These are phyloP conservation scores for Penicillium sp. DNA, from an alignment of 2,329 filamentous ascomycete species.

Conservation along the genomic window DNA sequence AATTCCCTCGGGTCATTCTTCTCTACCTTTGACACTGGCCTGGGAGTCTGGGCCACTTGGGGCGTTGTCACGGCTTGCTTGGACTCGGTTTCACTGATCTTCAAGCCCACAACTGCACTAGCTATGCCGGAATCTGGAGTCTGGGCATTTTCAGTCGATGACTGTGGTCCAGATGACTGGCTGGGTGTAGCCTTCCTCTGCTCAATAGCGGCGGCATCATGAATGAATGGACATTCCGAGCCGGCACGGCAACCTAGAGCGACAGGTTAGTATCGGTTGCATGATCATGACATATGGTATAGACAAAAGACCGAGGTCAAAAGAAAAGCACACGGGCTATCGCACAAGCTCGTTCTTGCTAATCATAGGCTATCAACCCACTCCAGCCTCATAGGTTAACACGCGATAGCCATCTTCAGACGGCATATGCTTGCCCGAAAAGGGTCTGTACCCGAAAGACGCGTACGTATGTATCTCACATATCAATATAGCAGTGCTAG, in stretches of 20 bases:
- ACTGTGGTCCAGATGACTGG: slow-evolving; percentile 23
- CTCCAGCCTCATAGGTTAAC: neutral
- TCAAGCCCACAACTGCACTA: slow-evolving; percentile 28
- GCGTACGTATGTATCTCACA: slow-evolving; percentile 1
- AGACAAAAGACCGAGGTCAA: neutral
- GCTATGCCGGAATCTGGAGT: slow-evolving; percentile 20
- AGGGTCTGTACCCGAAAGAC: neutral
- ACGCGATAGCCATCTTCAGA: slow-evolving; percentile 1
- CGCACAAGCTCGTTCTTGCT: neutral
- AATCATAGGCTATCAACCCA: neutral
- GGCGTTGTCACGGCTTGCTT: slow-evolving; percentile 50
- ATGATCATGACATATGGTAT: neutral
- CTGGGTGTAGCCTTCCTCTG: slow-evolving; percentile 25
- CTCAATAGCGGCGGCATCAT: slow-evolving; percentile 44
- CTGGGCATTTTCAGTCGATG: slow-evolving; percentile 15
- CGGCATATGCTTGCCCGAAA: neutral
- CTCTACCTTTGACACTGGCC: slow-evolving; percentile 70
- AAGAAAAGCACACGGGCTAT: neutral
- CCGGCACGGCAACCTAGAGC: slow-evolving; percentile 59
- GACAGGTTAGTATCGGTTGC: slow-evolving; percentile 29
- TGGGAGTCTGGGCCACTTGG: slow-evolving; percentile 54
- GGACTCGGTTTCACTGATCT: slow-evolving; percentile 34
- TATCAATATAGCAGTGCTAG: slow-evolving; percentile 3
- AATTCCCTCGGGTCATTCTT: slow-evolving; percentile 72
- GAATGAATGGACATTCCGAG: slow-evolving; percentile 57